Conservation (phyloP, 257 asterid species). For the Rehmannia glutinosa region DNA sequence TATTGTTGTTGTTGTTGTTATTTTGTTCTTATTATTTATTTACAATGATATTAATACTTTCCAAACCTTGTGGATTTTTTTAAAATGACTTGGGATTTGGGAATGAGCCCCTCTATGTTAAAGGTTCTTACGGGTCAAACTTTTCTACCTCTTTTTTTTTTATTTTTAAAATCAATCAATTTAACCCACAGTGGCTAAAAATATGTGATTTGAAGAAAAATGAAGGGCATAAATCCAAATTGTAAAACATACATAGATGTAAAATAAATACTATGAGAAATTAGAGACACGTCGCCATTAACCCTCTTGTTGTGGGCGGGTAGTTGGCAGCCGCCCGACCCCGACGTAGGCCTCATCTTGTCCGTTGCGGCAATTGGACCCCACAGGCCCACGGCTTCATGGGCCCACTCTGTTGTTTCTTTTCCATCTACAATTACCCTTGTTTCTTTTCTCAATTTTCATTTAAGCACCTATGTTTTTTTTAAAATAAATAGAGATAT, state of each 20-base stretch:
- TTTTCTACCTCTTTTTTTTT: no score
- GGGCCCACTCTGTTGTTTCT: slow-evolving; percentile 16
- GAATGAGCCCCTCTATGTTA: no score
- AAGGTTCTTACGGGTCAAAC: no score
- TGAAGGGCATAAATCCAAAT: neutral
- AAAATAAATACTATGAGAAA: neutral
- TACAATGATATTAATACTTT: no score
- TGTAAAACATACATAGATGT: neutral
- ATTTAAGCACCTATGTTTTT: neutral
- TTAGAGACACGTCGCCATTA: slow-evolving; percentile 5
- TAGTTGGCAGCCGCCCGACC: slow-evolving; percentile 49
- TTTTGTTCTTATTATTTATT: no score
- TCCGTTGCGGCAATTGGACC: slow-evolving; percentile 31
- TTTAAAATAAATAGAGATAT: neutral
- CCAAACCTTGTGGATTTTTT: no score
- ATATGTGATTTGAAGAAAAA: neutral
- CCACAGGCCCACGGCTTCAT: neutral
- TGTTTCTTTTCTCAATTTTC: neutral
- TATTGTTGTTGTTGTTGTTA: no score
- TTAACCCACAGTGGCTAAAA: neutral
- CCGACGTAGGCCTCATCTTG: slow-evolving; percentile 25
- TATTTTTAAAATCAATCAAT: no score
- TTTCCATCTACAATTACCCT: neutral
- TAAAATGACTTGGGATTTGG: no score
- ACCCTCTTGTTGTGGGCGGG: slow-evolving; percentile 23